Evolutionary conservation across 352 stramenopile genomes (phyloP).

Genomic region (Halophytophthora polymorphica): DNA sequence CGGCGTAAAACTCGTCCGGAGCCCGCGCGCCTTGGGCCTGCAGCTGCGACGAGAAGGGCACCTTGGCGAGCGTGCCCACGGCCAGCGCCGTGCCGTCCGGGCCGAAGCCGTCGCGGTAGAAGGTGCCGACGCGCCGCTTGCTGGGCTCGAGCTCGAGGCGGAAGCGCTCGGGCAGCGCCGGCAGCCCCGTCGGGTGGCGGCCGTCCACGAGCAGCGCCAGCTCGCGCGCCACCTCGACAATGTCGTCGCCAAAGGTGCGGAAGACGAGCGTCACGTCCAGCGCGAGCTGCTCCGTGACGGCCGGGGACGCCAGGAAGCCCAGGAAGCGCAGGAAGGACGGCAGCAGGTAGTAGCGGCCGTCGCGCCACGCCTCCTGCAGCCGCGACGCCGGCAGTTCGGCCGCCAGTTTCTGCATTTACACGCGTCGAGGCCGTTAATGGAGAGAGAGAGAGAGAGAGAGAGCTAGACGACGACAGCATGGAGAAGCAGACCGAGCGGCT

Average conservation of each 20-base stretch:
- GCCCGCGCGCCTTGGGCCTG: slow-evolving; percentile 25
- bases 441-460: too few species aligned
- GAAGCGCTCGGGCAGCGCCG: slow-evolving; percentile 43
- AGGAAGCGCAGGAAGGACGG: slow-evolving; percentile 80
- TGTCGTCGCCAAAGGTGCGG: slow-evolving; percentile 80
- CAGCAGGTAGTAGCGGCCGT: slow-evolving; percentile 79
- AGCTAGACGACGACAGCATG: too few species aligned
- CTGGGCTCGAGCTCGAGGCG: slow-evolving; percentile 34
- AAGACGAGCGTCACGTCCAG: slow-evolving; percentile 66
- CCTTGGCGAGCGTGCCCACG: slow-evolving; percentile 56
- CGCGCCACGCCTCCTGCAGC: slow-evolving; percentile 64
- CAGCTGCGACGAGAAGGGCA: slow-evolving; percentile 46
- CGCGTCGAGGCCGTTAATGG: too few species aligned
- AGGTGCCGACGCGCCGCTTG: slow-evolving; percentile 45
- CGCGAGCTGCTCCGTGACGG: slow-evolving; percentile 17
- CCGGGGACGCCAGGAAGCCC: slow-evolving; percentile 34
- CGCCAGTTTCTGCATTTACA: slow-evolving; percentile 27
- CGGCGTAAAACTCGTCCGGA: slow-evolving; percentile 39
- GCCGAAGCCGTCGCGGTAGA: slow-evolving; percentile 71
- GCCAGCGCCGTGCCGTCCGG: slow-evolving; percentile 53
- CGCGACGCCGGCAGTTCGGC: slow-evolving; percentile 38
- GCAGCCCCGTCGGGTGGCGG: slow-evolving; percentile 47
- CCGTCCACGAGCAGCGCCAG: slow-evolving; percentile 65
- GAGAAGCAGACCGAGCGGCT: too few species aligned
- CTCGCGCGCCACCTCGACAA: slow-evolving; percentile 70